Evolutionary conservation across 257 asterid species (phyloP).

Genomic region (Rehmannia glutinosa): DNA sequence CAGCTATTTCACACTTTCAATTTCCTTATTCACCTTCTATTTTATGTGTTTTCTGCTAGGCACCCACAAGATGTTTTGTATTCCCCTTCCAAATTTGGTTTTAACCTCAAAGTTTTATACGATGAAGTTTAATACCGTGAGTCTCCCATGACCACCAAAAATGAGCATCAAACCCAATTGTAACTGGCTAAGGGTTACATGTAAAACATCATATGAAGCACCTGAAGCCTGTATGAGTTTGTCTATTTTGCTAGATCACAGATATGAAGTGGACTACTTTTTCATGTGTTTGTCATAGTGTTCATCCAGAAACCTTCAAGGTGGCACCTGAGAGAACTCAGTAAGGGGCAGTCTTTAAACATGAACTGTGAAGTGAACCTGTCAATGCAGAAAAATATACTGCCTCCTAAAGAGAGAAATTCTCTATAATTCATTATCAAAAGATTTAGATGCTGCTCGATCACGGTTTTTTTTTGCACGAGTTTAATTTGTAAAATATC

Average conservation of each 20-base stretch:
- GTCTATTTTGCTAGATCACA: background rate
- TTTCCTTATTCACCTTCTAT: background rate
- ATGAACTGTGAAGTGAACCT: background rate
- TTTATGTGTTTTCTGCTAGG: no score
- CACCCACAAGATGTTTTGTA: no score
- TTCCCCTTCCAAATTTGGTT: no score
- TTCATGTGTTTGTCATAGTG: background rate
- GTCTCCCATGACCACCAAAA: background rate
- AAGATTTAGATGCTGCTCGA: conserved; percentile 3
- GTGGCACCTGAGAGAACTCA: background rate
- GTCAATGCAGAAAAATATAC: background rate
- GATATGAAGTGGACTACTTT: background rate
- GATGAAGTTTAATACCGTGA: background rate
- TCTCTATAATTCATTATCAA: background rate
- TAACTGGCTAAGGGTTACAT: background rate
- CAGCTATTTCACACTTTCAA: background rate
- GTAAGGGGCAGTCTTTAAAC: background rate
- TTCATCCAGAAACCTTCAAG: no score
- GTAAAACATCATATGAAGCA: background rate
- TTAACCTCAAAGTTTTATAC: no score
- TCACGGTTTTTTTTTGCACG: conserved; percentile 7
- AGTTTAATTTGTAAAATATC: conserved; percentile 29
- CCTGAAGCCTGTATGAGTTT: background rate
- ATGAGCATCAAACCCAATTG: background rate
- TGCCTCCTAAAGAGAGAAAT: background rate